These are phyloP conservation scores for Curvularia spicifera DNA, from an alignment of 2,329 filamentous ascomycete genomes.

Conservation along the genomic window DNA sequence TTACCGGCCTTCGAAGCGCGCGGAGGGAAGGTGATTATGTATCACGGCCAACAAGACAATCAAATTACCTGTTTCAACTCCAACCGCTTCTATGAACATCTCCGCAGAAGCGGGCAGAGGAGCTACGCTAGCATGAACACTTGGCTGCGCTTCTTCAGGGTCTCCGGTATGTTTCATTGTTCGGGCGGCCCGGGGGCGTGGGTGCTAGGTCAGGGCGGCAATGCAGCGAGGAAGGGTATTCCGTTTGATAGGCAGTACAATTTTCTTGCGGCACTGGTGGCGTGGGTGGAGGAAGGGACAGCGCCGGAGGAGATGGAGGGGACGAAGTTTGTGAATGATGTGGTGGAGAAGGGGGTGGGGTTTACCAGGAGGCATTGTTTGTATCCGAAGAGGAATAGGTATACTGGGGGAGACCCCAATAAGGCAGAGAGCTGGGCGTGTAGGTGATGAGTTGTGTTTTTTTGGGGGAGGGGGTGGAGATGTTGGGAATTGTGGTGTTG, in stretches of 20 bases:
- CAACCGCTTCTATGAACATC: slow-evolving; percentile 55
- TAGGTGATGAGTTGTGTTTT: background rate
- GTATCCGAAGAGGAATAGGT: slow-evolving; percentile 18
- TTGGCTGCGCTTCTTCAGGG: slow-evolving; percentile 58
- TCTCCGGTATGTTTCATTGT: slow-evolving; percentile 62
- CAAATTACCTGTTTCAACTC: slow-evolving; percentile 54
- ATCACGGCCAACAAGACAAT: slow-evolving; percentile 54
- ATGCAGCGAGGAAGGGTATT: slow-evolving; percentile 25
- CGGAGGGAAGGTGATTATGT: slow-evolving; percentile 55
- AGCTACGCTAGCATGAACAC: slow-evolving; percentile 25
- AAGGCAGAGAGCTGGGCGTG: slow-evolving; percentile 34
- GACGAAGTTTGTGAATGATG: slow-evolving; percentile 48
- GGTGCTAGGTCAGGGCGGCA: slow-evolving; percentile 36
- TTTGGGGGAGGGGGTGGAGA: background rate
- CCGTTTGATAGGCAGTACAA: slow-evolving; percentile 25
- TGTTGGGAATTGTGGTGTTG: background rate
- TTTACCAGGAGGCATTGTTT: slow-evolving; percentile 58
- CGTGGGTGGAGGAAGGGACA: slow-evolving; percentile 51
- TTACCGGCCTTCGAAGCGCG: slow-evolving; percentile 39
- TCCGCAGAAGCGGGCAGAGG: slow-evolving; percentile 22
- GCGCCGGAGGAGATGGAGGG: slow-evolving; percentile 49
- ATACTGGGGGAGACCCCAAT: slow-evolving; percentile 26
- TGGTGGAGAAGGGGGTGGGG: slow-evolving; percentile 49
- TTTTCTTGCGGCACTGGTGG: slow-evolving; percentile 52
- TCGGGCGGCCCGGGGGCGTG: slow-evolving; percentile 54